Evolutionary conservation across 148 eudicot genomes (phyloP).

Genomic region (Silene uniflora): DNA sequence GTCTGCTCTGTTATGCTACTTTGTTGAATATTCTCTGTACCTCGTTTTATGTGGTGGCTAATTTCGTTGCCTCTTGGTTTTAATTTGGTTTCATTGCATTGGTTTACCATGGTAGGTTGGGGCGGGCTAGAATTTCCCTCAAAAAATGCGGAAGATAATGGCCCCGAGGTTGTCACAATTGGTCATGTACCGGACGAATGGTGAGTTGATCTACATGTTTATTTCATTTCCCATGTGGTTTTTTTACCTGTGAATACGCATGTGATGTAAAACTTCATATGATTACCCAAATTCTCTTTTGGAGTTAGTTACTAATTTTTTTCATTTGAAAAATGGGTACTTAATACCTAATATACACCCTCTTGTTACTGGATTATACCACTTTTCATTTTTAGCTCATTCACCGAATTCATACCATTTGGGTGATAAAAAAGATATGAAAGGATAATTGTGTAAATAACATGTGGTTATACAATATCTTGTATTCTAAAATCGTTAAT

Average conservation of each 20-base stretch:
- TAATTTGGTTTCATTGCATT: constrained; percentile 9
- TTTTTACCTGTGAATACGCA: not conserved
- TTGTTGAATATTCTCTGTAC: not conserved
- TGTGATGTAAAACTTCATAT: not conserved
- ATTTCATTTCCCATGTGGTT: not conserved
- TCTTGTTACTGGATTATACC: no score
- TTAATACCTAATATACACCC: no score
- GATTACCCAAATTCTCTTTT: no score
- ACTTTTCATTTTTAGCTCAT: no score
- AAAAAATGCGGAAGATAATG: constrained; percentile 20
- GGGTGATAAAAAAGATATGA: no score
- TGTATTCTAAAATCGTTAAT: no score
- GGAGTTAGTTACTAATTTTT: no score
- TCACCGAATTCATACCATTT: no score
- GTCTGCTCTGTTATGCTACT: not conserved
- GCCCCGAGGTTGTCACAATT: constrained; percentile 33
- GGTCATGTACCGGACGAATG: constrained; percentile 85
- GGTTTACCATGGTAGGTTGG: constrained; percentile 66
- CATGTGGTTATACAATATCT: no score
- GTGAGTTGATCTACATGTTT: constrained; percentile 43
- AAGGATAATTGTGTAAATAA: no score
- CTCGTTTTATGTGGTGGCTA: not conserved
- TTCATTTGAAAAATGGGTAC: no score
- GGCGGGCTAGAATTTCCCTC: constrained; percentile 43
- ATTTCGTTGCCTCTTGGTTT: not conserved